Conservation (phyloP, 257 asterid genomes). For the Salvia miltiorrhiza region DNA sequence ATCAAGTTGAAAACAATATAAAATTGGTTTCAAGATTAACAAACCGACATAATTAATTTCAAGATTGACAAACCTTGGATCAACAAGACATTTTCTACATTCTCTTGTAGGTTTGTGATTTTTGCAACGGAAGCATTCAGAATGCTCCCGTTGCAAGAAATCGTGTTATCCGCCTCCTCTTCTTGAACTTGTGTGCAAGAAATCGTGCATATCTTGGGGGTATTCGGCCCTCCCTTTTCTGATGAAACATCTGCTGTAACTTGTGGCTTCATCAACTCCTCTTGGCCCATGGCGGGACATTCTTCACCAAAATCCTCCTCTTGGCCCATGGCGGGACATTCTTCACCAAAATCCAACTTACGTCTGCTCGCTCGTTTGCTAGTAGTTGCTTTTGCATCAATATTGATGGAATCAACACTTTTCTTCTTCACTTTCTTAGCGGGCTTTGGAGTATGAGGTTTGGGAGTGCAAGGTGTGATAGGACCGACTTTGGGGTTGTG, state of each 20-base stretch:
- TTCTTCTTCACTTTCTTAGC: not conserved
- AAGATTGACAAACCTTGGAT: no score
- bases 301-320: conserved; percentile 13
- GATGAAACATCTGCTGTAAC: not conserved
- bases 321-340: not conserved
- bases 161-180: no score
- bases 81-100: not conserved
- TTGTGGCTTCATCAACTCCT: not conserved
- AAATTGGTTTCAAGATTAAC: conserved; percentile 1
- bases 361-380: no score
- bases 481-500: conserved; percentile 47
- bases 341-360: conserved; percentile 19
- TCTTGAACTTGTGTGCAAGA: no score
- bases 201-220: no score
- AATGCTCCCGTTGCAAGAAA: not conserved
- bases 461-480: conserved; percentile 29
- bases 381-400: no score
- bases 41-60: no score
- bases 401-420: no score
- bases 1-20: no score
- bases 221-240: no score
- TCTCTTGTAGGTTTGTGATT: no score
- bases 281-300: not conserved
- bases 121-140: no score
- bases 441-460: conserved; percentile 23